Conservation (phyloP, 2,329 filamentous ascomycete genomes). For the Dissoconium aciculare region DNA sequence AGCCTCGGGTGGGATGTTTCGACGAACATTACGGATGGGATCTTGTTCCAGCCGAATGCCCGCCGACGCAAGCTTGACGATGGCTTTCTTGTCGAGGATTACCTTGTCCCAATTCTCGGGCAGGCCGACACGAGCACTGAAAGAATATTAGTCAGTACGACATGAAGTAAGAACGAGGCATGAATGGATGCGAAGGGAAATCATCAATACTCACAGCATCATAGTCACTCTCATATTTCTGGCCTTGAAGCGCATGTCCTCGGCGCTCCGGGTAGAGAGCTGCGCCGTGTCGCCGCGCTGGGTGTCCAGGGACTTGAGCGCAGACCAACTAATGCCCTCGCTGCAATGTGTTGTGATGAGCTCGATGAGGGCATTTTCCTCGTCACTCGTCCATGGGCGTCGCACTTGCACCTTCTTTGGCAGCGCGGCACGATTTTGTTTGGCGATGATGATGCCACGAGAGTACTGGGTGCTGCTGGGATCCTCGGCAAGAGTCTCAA, state of each 20-base stretch:
- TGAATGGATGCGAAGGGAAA: too few species aligned
- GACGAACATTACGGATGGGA: constrained; percentile 1
- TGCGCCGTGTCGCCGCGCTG: constrained; percentile 13
- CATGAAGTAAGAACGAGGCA: constrained; percentile 1
- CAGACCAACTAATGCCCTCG: constrained; percentile 28
- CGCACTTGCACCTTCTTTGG: constrained; percentile 14
- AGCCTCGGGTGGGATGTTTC: too few species aligned
- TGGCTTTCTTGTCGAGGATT: constrained; percentile 28
- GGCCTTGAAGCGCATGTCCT: constrained; percentile 33
- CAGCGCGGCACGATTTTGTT: constrained; percentile 10
- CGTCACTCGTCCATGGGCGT: constrained; percentile 23
- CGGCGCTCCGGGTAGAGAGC: constrained; percentile 32
- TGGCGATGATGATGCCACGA: constrained; percentile 13
- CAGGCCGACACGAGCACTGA: constrained; percentile 22
- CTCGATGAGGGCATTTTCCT: constrained; percentile 31
- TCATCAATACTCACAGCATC: constrained; percentile 26
- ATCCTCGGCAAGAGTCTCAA: constrained; percentile 5
- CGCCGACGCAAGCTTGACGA: constrained; percentile 19
- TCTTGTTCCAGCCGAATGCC: constrained; percentile 18
- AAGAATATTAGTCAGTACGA: constrained; percentile 7
- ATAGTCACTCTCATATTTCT: constrained; percentile 37
- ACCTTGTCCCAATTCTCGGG: constrained; percentile 33
- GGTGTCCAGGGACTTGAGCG: constrained; percentile 27
- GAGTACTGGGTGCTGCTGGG: constrained; percentile 6
- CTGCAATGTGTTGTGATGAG: constrained; percentile 34